phyloP scores from a whole-genome alignment of 2,329 filamentous ascomycete species.

The Paramyrothecium roridum region DNA sequence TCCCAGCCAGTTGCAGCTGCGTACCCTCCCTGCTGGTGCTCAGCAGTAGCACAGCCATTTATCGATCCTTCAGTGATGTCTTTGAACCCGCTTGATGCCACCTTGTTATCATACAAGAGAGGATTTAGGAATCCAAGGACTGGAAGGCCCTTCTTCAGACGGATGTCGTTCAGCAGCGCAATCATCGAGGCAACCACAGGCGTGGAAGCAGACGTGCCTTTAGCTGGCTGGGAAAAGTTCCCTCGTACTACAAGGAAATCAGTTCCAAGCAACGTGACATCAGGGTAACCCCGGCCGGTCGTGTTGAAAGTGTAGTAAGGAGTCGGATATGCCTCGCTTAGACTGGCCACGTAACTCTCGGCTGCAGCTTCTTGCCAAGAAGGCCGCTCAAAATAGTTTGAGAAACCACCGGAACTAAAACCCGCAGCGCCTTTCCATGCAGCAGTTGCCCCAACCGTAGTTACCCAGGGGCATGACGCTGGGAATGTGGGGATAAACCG shows the following conservation, averaged over 20 bases:
- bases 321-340: neutral
- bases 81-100: neutral
- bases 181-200: conserved; percentile 9
- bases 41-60: neutral
- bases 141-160: conserved; percentile 5
- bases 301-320: neutral
- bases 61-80: neutral
- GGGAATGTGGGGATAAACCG: conserved; percentile 1
- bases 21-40: neutral
- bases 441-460: neutral
- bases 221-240: neutral
- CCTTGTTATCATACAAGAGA: conserved; percentile 3
- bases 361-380: neutral
- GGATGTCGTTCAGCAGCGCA: conserved; percentile 5
- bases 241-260: neutral
- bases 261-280: neutral
- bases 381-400: neutral
- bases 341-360: neutral
- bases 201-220: conserved; percentile 7
- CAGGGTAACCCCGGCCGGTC: neutral
- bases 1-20: neutral
- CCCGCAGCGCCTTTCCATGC: neutral
- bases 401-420: neutral
- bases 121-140: conserved; percentile 6
- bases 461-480: conserved; percentile 1